Evolutionary conservation across 192 early-diverging fungal species (phyloP).

Genomic region (Lobulomyces angularis): DNA sequence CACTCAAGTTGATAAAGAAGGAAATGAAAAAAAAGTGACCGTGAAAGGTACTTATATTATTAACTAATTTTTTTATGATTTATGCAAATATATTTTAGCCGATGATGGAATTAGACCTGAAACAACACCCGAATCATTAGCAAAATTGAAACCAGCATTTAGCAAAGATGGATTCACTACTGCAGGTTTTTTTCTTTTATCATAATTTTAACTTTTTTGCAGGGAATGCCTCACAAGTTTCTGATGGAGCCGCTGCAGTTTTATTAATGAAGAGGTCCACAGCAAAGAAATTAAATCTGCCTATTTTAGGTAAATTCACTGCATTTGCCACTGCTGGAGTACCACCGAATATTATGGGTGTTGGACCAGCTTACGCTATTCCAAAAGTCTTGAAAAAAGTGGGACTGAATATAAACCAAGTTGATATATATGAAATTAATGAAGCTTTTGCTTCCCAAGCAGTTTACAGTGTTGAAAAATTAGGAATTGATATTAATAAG

Average conservation of each 20-base stretch:
- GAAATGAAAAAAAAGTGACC: conserved; percentile 54
- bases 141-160: conserved; percentile 72
- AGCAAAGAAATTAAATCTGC: conserved; percentile 73
- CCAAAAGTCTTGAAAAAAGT: conserved; percentile 73
- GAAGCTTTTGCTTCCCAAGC: conserved; percentile 98
- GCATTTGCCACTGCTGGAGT: conserved; percentile 81
- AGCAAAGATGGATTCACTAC: conserved; percentile 56
- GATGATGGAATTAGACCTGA: conserved; percentile 87
- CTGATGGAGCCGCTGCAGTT: conserved; percentile 93
- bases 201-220: conserved; percentile 78
- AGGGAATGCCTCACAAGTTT: conserved; percentile 94
- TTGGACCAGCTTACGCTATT: conserved; percentile 91
- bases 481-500: conserved; percentile 74
- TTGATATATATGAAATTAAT: conserved; percentile 88
- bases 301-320: conserved; percentile 77
- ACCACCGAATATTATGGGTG: conserved; percentile 89
- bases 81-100: too few species aligned
- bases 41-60: too few species aligned
- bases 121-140: conserved; percentile 65
- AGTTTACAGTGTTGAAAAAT: conserved; percentile 79
- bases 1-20: conserved; percentile 64
- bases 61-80: too few species aligned
- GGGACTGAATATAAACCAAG: conserved; percentile 60
- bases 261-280: conserved; percentile 87
- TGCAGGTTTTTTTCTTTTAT: conserved; percentile 79